Base-by-base conservation (phyloP, 495 filamentous ascomycete species). In the Lentithecium fluviatile region DNA sequence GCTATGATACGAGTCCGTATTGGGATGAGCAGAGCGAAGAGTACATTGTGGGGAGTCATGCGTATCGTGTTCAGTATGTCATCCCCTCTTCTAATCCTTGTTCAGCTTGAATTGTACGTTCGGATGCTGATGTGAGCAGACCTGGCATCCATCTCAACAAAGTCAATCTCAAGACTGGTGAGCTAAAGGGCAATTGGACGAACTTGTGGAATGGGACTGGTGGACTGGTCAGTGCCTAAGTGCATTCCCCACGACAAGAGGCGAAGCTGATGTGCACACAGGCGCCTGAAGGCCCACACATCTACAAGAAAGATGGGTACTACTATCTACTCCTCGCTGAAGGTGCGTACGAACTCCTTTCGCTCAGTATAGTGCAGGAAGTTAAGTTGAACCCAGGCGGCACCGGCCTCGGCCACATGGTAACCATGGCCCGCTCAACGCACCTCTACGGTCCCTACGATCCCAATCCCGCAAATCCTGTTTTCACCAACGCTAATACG, bases 241-340 rank as follows among this genome's bases (percentile, higher is more conserved):
- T 26, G 6, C n/a, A n/a, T n/a, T n/a, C n/a, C 17, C 20, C 17
- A n/a, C 37, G n/a, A 7, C 34, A 45, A 17, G 11, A 21, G 10
- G 10, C 10, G 40, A 53, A 36, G 8, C 21, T 40, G 42, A 45
- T 52, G 40, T 34, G 4, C 23, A 26, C 20, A n/a, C 23, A 61
- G 58, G 78, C 77, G 3, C 80, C 84, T 0, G 85, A 88, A 71
- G 85, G 84, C 6, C 85, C 86, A 0, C 86, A 87, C 53, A 73
- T 88, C 32, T 86, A 85, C 69, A 80, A 80, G 52, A 82, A 83
- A 21, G 83, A 83, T 51, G 81, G 76, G 0, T 87, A 80, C 69
- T 88, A 86, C 67, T 89, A 88, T 61, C 76, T 89, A 32, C 76
- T 89, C 54, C 83, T 83, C 6, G 85, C 85, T 0, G 85, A 89